Conservation (phyloP, 177 flowering plant species). For the Vitis hybrid region DNA sequence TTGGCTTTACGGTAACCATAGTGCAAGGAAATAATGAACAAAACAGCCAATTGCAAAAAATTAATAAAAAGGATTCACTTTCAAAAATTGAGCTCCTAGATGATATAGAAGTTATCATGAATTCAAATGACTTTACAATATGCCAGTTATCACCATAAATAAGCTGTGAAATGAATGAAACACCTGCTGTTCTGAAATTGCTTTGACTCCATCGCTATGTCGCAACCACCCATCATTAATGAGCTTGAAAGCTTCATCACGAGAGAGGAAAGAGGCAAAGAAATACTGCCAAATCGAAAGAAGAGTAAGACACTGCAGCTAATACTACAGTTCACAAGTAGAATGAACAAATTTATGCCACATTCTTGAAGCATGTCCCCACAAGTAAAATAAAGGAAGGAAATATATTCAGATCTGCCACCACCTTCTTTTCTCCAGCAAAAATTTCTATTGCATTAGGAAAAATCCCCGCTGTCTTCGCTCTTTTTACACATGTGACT, state of each 20-base stretch:
- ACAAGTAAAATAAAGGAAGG: neutral
- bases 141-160: neutral
- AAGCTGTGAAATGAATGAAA: neutral
- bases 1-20: too few species aligned
- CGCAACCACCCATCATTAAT: constrained; percentile 84
- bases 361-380: neutral
- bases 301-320: constrained; percentile 14
- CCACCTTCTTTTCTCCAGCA: constrained; percentile 76
- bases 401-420: neutral
- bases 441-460: constrained; percentile 95
- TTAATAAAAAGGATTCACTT: too few species aligned
- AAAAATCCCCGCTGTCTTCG: constrained; percentile 92
- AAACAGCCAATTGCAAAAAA: too few species aligned
- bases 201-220: constrained; percentile 34
- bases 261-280: constrained; percentile 91
- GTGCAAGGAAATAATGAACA: too few species aligned
- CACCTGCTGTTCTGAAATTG: constrained; percentile 54
- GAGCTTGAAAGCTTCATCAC: constrained; percentile 93
- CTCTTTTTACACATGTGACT: constrained; percentile 78
- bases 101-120: too few species aligned
- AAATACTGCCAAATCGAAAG: constrained; percentile 64
- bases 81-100: too few species aligned
- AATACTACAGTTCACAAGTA: constrained; percentile 5
- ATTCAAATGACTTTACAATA: neutral
- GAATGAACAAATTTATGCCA: neutral